phyloP scores from a whole-genome alignment of 2,329 filamentous ascomycete genomes.

The Knufia petricola region DNA sequence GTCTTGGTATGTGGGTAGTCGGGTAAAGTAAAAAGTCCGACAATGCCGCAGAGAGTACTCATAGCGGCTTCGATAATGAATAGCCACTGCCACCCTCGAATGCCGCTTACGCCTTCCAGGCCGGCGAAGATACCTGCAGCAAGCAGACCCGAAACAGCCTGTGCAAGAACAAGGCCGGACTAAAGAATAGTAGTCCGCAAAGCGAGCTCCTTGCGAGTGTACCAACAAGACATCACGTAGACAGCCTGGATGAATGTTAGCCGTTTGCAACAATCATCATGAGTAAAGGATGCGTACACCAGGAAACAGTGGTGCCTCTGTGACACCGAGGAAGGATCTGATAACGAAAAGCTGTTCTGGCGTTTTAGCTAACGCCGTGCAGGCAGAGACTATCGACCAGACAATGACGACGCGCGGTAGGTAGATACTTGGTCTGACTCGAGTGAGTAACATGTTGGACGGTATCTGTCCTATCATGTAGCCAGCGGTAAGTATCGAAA shows the following conservation, averaged over 20 bases:
- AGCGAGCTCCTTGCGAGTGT: constrained; percentile 50
- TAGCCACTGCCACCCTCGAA: constrained; percentile 53
- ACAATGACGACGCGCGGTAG: constrained; percentile 29
- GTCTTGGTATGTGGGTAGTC: too few relatives aligned
- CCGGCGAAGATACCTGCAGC: constrained; percentile 48
- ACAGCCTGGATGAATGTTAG: too few relatives aligned
- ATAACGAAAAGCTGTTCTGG: constrained; percentile 32
- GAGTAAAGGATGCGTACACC: too few relatives aligned
- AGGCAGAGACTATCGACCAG: constrained; percentile 28
- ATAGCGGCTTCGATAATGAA: too few relatives aligned
- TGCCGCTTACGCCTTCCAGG: constrained; percentile 46
- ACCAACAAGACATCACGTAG: constrained; percentile 56
- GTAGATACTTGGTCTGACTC: constrained; percentile 33
- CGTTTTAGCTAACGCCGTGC: constrained; percentile 29
- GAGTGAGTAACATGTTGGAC: constrained; percentile 26
- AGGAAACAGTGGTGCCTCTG: constrained; percentile 37
- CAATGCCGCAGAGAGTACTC: too few relatives aligned
- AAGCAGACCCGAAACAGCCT: constrained; percentile 50
- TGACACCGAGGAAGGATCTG: constrained; percentile 34
- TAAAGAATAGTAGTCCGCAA: constrained; percentile 46
- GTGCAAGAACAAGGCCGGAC: constrained; percentile 50
- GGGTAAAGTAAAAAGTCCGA: too few relatives aligned
- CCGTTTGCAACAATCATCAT: too few relatives aligned
- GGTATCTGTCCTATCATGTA: constrained; percentile 18
- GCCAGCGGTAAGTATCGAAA: too few relatives aligned